These are phyloP conservation scores for Blastobotrys proliferans DNA, from an alignment of 1,139 yeast species.

Conservation along the genomic window DNA sequence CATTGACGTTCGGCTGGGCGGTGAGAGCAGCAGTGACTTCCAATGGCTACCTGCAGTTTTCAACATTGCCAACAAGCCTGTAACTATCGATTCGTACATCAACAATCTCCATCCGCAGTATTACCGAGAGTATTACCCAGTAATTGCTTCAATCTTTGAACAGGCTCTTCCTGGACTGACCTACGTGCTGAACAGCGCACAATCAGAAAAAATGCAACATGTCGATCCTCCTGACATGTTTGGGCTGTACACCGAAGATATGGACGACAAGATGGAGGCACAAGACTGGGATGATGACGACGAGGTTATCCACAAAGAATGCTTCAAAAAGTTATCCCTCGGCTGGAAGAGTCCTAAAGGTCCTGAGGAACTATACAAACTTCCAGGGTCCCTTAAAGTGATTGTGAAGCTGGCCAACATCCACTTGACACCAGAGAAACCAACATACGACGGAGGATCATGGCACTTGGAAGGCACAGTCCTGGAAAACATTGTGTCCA, in stretches of 20 bases:
- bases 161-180: conserved; percentile 36
- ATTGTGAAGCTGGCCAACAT: conserved; percentile 44
- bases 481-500: conserved; percentile 44
- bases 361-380: background rate
- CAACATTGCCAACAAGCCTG: conserved; percentile 18
- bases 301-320: background rate
- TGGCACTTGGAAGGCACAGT: conserved; percentile 48
- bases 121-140: conserved; percentile 30
- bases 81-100: conserved; percentile 36
- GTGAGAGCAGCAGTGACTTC: conserved; percentile 13
- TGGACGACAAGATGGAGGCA: background rate
- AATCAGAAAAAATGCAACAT: background rate
- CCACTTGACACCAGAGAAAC: conserved; percentile 39
- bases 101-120: conserved; percentile 41
- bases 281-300: background rate
- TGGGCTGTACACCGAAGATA: background rate
- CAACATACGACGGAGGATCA: conserved; percentile 41
- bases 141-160: conserved; percentile 36
- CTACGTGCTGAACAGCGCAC: background rate
- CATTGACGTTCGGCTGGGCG: background rate
- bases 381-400: conserved; percentile 33
- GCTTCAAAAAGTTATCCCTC: background rate
- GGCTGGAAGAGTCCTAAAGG: conserved; percentile 2
- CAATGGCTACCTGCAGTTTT: conserved; percentile 28
- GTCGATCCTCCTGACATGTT: background rate